Evolutionary conservation across 371 early-diverging fungal genomes (phyloP), one percentile per base, ranked within the genome.

Genomic region (Apophysomyces ossiformis): DNA sequence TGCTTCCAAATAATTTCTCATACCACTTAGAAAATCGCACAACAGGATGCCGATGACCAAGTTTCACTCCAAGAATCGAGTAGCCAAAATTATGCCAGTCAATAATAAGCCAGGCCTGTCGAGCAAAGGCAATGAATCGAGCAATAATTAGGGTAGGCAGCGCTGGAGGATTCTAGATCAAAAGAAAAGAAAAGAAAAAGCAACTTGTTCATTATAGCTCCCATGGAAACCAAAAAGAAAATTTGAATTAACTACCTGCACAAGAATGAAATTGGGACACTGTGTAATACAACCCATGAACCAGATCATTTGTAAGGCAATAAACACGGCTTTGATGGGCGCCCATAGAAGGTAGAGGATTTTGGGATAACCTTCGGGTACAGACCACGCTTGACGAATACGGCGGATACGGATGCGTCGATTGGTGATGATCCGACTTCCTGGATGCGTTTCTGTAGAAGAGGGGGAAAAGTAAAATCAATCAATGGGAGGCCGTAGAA

Each of bases 41-140:
- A 18, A 95, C 80, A 16, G 69, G 72, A 60, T 86, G 88, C 2
- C 64, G 43, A 18, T 74, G 43, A 5, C 93, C 93, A 26, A 96
- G 70, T 37, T 84, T 89, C 58, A 95, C 74, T 5, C 85, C 90
- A 56, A 98, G 87, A 46, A 98, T 87, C 1, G 96, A 88, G 70
- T 90, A 92, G 7, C 97, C 99, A 76, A 95, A 94, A 75, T 98
- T 98, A 76, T 98, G 99, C 99, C 98, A 98, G 75, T 98, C 99
- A 63, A 97, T 94, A 60, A 97, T 79, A 7, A 98, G 74, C 61
- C 83, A 78, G 5, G 89, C 77, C 35, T 87, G 78, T 9, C 89
- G 87, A 11, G 93, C 21, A 45, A 75, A 80, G 39, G 85, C 78
- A 32, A 93, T 80, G 4, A 88, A 37, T 41, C 89, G 92, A 38